Conservation (phyloP, 176 grass and related monocot genomes). For the Bonia amplexicaulis region DNA sequence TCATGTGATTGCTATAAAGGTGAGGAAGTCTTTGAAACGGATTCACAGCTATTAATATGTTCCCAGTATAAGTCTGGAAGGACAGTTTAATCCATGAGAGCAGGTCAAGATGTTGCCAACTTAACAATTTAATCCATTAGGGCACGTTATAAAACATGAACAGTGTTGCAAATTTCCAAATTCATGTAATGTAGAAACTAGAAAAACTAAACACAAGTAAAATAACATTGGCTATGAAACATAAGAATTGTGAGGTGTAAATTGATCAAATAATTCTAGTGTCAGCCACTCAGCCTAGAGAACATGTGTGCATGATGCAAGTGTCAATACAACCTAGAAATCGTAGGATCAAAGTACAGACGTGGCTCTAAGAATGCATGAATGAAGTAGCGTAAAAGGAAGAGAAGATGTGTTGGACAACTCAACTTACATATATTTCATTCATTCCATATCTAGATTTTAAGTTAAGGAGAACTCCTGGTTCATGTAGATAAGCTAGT, state of each 20-base stretch:
- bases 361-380: neutral
- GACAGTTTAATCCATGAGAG: conserved; percentile 48
- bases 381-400: neutral
- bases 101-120: neutral
- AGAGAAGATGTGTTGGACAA: neutral
- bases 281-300: neutral
- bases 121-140: conserved; percentile 17
- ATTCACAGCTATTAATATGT: conserved; percentile 96
- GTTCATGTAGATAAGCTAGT: conserved; percentile 85
- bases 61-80: conserved; percentile 91
- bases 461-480: conserved; percentile 85
- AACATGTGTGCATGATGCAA: conserved; percentile 17
- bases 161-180: neutral
- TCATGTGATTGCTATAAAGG: conserved; percentile 92
- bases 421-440: conserved; percentile 87
- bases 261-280: neutral
- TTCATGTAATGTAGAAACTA: conserved; percentile 17
- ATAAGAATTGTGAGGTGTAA: conserved; percentile 2
- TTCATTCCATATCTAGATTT: conserved; percentile 73
- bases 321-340: neutral
- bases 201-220: conserved; percentile 21
- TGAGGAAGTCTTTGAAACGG: conserved; percentile 90
- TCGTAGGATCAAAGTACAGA: neutral
- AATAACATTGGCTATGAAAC: neutral
- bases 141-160: conserved; percentile 11